A percentile compares a stretch with the other conserved stretches of the same genome.
phyloP scores from a whole-genome alignment of 208 protist species.

The Trypanosoma brucei region DNA sequence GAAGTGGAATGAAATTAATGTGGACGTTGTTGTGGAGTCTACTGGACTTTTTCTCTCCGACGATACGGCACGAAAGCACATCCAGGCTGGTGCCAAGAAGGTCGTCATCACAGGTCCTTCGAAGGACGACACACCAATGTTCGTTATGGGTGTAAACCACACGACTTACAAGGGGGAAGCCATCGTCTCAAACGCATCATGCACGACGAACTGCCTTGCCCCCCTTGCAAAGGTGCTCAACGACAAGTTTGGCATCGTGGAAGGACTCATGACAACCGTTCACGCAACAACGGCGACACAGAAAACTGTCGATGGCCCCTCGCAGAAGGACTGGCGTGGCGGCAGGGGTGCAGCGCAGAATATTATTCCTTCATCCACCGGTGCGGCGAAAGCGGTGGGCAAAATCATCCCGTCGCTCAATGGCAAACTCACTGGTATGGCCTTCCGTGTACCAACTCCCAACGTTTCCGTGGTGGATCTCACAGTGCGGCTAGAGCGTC shows the following conservation, averaged over 20 bases:
- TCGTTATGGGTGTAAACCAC: constrained; percentile 96
- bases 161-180: constrained; percentile 70
- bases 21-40: constrained; percentile 95
- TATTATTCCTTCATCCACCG: constrained; percentile 98
- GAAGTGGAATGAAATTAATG: constrained; percentile 82
- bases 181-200: constrained; percentile 97
- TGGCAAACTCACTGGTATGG: constrained; percentile 88
- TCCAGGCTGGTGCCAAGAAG: constrained; percentile 94
- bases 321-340: constrained; percentile 94
- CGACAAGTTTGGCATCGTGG: constrained; percentile 94
- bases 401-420: constrained; percentile 85
- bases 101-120: constrained; percentile 98
- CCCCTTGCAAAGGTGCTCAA: constrained; percentile 94
- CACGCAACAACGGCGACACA: constrained; percentile 98
- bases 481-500: constrained; percentile 31
- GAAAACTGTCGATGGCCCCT: constrained; percentile 93
- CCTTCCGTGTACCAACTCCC: constrained; percentile 95
- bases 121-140: constrained; percentile 95
- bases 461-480: constrained; percentile 51
- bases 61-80: constrained; percentile 62
- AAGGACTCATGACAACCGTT: constrained; percentile 98
- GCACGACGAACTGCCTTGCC: constrained; percentile 99
- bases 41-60: constrained; percentile 95
- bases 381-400: constrained; percentile 98
- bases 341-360: constrained; percentile 92